Percentiles rank a stretch among this genome's conserved stretches.
These are phyloP conservation scores for Closterium sp. DNA, from an alignment of 139 green algal genomes.

Conservation along the genomic window DNA sequence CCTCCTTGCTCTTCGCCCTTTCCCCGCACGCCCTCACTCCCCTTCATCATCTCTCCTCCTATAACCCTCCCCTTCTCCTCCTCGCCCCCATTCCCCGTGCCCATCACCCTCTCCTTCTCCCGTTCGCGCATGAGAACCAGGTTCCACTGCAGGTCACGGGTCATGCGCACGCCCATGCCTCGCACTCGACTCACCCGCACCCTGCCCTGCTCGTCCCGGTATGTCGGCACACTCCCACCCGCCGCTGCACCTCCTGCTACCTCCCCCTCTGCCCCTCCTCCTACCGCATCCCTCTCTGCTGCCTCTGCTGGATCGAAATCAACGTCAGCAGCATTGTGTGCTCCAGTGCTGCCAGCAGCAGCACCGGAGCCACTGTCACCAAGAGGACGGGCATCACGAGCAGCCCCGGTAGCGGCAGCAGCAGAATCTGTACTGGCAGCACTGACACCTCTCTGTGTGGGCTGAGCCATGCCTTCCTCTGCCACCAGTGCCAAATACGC, in stretches of 20 bases:
- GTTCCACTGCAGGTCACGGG: conserved; percentile 35
- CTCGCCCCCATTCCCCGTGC: not conserved
- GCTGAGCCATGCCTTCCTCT: not conserved
- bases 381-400: not conserved
- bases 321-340: not conserved
- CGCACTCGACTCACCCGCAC: conserved; percentile 8
- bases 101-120: conserved; percentile 1
- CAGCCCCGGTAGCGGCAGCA: not conserved
- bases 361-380: not conserved
- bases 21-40: not conserved
- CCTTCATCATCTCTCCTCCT: not conserved
- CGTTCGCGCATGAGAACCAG: conserved; percentile 23
- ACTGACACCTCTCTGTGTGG: not conserved
- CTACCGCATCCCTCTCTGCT: not conserved
- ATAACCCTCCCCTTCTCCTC: not conserved
- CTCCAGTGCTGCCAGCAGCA: not conserved
- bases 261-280: not conserved
- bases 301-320: not conserved
- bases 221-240: conserved; percentile 3
- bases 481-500: not conserved
- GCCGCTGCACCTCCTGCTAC: not conserved
- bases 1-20: not conserved
- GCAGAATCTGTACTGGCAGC: not conserved
- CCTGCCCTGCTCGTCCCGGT: conserved; percentile 12
- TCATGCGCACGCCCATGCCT: conserved; percentile 27